Conservation (phyloP, 495 filamentous ascomycete species). For the Penicillium canariense region DNA sequence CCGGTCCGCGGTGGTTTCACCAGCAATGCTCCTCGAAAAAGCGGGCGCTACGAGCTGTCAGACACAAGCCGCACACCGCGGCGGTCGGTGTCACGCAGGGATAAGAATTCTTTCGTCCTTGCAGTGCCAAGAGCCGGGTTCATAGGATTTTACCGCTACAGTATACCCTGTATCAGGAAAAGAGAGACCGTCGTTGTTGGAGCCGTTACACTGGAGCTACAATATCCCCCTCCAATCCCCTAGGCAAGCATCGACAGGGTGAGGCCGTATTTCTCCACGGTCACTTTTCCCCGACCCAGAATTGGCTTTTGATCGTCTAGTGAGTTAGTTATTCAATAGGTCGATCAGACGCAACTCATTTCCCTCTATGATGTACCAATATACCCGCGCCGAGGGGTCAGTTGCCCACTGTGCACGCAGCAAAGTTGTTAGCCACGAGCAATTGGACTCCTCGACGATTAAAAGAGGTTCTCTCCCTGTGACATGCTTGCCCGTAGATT, state of each 20-base stretch:
- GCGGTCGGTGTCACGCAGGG: not conserved
- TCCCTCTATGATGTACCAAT: conserved; percentile 7
- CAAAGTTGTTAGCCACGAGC: too few relatives aligned
- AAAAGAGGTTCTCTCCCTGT: too few relatives aligned
- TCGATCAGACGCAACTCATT: not conserved
- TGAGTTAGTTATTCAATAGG: not conserved
- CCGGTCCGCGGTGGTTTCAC: not conserved
- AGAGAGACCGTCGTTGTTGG: not conserved
- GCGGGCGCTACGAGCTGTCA: not conserved
- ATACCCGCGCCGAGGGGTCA: not conserved
- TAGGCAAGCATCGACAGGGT: not conserved
- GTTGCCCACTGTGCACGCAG: not conserved
- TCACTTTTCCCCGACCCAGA: not conserved
- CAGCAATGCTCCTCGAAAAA: not conserved
- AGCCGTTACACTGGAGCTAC: not conserved
- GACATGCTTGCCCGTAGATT: not conserved
- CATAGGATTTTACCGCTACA: not conserved
- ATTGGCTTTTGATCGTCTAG: not conserved
- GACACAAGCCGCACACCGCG: not conserved
- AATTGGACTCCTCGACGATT: too few relatives aligned
- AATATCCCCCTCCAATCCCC: not conserved
- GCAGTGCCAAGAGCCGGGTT: not conserved
- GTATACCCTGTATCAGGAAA: too few relatives aligned
- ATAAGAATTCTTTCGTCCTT: not conserved
- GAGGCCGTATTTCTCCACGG: not conserved